phyloP scores from a whole-genome alignment of 164 flowering plant genomes.

The Magnolia sinica region DNA sequence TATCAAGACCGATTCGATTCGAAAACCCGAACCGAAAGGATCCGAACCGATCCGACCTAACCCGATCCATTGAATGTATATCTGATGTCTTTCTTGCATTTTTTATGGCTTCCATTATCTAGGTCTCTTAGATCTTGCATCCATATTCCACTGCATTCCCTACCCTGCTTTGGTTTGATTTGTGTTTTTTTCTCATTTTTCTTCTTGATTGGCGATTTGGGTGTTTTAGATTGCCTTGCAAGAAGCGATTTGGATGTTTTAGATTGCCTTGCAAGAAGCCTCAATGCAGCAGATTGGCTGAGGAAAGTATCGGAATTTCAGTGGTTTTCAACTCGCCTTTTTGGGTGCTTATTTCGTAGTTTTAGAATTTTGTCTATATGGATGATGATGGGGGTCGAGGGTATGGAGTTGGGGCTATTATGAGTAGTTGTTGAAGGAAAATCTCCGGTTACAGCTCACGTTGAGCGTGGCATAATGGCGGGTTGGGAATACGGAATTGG shows the following conservation, averaged over 20 bases:
- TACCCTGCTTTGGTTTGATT: neutral
- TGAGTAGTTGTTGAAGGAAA: neutral
- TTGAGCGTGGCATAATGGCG: conserved; percentile 15
- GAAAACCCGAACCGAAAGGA: too few species aligned
- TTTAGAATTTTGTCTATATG: conserved; percentile 26
- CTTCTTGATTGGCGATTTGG: neutral
- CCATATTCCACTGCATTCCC: neutral
- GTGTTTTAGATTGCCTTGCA: neutral
- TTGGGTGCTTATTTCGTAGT: neutral
- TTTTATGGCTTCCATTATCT: neutral
- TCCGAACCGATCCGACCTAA: too few species aligned
- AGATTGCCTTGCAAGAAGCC: neutral
- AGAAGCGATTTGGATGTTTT: neutral
- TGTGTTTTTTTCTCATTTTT: neutral
- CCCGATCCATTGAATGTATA: neutral
- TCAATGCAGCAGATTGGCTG: conserved; percentile 18
- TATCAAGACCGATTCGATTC: too few species aligned
- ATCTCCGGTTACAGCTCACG: neutral
- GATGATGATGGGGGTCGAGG: conserved; percentile 39
- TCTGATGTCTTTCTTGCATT: neutral
- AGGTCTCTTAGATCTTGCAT: neutral
- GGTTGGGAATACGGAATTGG: conserved; percentile 71
- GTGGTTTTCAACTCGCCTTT: neutral
- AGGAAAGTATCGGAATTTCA: neutral
- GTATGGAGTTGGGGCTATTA: neutral